Evolutionary conservation across 2,329 filamentous ascomycete species (phyloP).

Genomic region (Colletotrichum noveboracense): DNA sequence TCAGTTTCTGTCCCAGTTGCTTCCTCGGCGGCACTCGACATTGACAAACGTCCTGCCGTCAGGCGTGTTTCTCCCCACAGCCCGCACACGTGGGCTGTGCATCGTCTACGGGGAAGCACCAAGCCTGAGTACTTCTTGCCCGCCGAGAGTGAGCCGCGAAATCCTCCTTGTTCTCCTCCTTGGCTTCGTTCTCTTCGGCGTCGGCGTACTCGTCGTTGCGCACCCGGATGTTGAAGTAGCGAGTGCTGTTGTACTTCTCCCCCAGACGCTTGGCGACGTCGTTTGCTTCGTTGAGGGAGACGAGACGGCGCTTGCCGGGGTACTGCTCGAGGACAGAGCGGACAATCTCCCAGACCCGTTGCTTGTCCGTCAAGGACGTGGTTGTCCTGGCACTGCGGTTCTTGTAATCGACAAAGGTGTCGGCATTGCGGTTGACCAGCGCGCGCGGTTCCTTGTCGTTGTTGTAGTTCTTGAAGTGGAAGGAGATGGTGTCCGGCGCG

Average conservation of each 20-base stretch:
- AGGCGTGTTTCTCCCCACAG: neutral
- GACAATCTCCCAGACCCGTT: slow-evolving; percentile 25
- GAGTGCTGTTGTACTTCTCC: slow-evolving; percentile 47
- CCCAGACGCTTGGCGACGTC: slow-evolving; percentile 62
- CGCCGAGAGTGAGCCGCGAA: slow-evolving; percentile 29
- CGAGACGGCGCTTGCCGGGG: slow-evolving; percentile 50
- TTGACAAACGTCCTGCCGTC: neutral
- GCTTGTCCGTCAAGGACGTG: neutral
- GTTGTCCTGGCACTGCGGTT: neutral
- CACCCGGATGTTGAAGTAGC: slow-evolving; percentile 40
- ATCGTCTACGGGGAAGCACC: neutral
- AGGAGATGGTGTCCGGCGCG: slow-evolving; percentile 19
- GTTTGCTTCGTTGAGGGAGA: slow-evolving; percentile 61
- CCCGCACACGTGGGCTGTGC: neutral
- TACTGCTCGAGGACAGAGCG: slow-evolving; percentile 30
- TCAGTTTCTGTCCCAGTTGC: neutral
- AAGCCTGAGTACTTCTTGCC: neutral
- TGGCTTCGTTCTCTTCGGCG: slow-evolving; percentile 28
- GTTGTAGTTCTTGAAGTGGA: neutral
- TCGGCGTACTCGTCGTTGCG: slow-evolving; percentile 30
- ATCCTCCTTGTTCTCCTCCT: slow-evolving; percentile 29
- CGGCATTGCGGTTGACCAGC: neutral
- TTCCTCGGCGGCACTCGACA: neutral
- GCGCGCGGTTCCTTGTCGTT: neutral
- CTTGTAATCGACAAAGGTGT: slow-evolving; percentile 11